phyloP scores from a whole-genome alignment of 1,139 yeast species.

The Candida labiduridarum region DNA sequence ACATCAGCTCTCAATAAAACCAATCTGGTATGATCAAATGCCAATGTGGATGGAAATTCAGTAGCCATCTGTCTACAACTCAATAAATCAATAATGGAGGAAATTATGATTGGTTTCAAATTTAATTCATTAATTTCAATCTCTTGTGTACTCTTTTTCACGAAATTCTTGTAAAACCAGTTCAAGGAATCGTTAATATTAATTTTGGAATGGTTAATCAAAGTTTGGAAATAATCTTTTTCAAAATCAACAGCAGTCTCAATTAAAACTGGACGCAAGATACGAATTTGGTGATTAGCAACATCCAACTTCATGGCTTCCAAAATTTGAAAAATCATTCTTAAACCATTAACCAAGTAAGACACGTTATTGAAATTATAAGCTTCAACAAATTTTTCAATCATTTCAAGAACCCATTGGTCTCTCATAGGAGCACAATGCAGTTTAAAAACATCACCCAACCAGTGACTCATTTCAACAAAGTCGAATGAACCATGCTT shows the following conservation, averaged over 20 bases:
- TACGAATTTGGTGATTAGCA: conserved; percentile 90
- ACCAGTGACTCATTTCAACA: conserved; percentile 68
- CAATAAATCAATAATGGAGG: conserved; percentile 60
- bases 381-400: conserved; percentile 64
- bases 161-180: conserved; percentile 61
- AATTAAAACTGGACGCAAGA: conserved; percentile 78
- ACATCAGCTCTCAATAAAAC: conserved; percentile 81
- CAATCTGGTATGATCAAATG: conserved; percentile 85
- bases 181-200: conserved; percentile 65
- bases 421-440: conserved; percentile 98
- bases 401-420: conserved; percentile 86
- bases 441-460: conserved; percentile 68
- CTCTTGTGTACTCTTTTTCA: conserved; percentile 8
- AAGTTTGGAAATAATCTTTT: conserved; percentile 78
- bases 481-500: conserved; percentile 70
- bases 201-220: conserved; percentile 66
- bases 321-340: conserved; percentile 78
- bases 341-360: conserved; percentile 72
- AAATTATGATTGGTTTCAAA: conserved; percentile 43
- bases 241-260: conserved; percentile 94
- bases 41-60: conserved; percentile 81
- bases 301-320: conserved; percentile 97
- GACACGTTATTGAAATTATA: conserved; percentile 53
- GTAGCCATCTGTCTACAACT: conserved; percentile 81
- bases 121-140: conserved; percentile 17